phyloP scores from a whole-genome alignment of 495 filamentous ascomycete species.

The Cetradonia linearis region DNA sequence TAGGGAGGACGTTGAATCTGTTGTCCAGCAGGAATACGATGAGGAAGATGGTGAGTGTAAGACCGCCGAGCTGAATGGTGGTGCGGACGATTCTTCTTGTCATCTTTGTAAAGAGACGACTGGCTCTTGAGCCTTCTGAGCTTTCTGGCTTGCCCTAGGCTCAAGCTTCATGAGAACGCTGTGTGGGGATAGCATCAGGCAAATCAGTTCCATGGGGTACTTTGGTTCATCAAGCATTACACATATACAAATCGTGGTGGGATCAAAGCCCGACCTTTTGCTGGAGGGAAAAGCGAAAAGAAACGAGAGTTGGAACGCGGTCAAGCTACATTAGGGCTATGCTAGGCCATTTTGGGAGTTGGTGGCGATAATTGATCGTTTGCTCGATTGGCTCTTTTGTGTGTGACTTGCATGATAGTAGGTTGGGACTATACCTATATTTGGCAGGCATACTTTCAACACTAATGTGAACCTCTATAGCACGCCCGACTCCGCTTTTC shows the following conservation, averaged over 20 bases:
- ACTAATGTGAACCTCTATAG: neutral
- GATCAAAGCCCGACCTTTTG: neutral
- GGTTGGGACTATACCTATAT: neutral
- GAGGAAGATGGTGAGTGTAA: conserved; percentile 56
- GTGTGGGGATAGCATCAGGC: neutral
- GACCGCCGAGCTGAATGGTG: conserved; percentile 62
- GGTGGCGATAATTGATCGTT: neutral
- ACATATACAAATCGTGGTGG: neutral
- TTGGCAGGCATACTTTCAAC: neutral
- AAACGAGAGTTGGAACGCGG: neutral
- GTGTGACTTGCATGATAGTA: too few relatives aligned
- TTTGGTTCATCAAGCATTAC: neutral
- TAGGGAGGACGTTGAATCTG: conserved; percentile 71
- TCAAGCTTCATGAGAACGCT: neutral
- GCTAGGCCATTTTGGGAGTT: neutral
- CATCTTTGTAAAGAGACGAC: conserved; percentile 28
- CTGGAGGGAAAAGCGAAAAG: neutral
- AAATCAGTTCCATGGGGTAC: conserved; percentile 2
- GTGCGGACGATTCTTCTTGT: conserved; percentile 54
- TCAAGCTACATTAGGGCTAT: neutral
- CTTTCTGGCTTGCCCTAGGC: neutral
- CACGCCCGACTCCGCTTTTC: neutral
- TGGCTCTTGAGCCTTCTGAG: neutral
- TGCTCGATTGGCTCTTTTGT: too few relatives aligned
- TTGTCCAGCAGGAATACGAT: conserved; percentile 70